A percentile compares a stretch with the other conserved stretches of the same genome.
Evolutionary conservation across 495 filamentous ascomycete species (phyloP).

Genomic region (Xylaria grammica): DNA sequence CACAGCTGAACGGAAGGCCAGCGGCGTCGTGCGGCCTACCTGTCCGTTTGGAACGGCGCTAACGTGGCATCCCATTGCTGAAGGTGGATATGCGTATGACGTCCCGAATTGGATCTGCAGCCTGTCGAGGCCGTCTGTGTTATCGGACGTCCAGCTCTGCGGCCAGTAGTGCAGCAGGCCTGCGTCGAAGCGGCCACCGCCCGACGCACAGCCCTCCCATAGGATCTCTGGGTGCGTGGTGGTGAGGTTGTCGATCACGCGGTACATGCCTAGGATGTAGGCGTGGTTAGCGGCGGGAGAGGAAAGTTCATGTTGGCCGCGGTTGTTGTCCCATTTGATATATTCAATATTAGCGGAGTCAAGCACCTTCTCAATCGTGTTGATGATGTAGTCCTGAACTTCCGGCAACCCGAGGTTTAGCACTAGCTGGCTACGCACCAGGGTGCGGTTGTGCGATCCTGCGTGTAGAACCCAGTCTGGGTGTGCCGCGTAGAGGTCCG

Average conservation of each 20-base stretch:
- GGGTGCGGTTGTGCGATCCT: conserved; percentile 55
- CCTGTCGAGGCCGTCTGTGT: conserved; percentile 59
- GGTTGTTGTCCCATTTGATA: conserved; percentile 66
- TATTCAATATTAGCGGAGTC: conserved; percentile 55
- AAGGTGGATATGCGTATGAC: conserved; percentile 58
- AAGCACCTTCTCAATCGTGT: conserved; percentile 51
- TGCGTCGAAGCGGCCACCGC: conserved; percentile 61
- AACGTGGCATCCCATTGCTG: conserved; percentile 62
- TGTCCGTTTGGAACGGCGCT: conserved; percentile 59
- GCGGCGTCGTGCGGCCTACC: conserved; percentile 52
- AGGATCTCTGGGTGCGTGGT: conserved; percentile 58
- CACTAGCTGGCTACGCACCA: conserved; percentile 57
- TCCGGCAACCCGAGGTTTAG: conserved; percentile 57
- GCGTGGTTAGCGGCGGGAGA: conserved; percentile 53
- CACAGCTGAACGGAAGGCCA: conserved; percentile 58
- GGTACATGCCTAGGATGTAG: conserved; percentile 62
- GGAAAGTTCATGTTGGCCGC: conserved; percentile 57
- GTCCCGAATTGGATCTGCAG: conserved; percentile 62
- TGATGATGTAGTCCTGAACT: conserved; percentile 61
- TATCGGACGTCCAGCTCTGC: conserved; percentile 62
- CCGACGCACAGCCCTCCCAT: conserved; percentile 63
- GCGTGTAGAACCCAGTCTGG: conserved; percentile 62
- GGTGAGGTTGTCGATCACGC: conserved; percentile 58
- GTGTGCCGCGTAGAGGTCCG: conserved; percentile 56
- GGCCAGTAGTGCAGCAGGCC: conserved; percentile 62